Evolutionary conservation across 2,329 filamentous ascomycete genomes (phyloP), one percentile per base, ranked within the genome.

Genomic region (Sarocladium oryzae): DNA sequence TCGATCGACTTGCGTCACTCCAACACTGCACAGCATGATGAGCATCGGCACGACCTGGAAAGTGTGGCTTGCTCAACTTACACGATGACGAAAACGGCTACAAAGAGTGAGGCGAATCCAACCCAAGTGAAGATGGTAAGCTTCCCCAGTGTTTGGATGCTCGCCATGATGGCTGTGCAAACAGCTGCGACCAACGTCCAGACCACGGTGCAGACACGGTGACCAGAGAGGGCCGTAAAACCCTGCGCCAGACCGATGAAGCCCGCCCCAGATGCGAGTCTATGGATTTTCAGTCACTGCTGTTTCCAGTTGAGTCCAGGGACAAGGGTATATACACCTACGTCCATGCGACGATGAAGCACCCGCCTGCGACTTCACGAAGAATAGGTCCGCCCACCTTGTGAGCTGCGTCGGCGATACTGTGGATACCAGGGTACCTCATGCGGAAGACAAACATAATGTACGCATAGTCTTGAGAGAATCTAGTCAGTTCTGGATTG

Each of bases 121-220:
- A 62, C 38, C 62, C 63, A 66, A 6, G 61, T 60, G 3, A 66
- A 54, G 55, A 62, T 63, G 8, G 57, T 60, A 11, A 66, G 52
- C 16, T 56, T 59, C 7, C 59, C 58, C 10, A 66, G 55, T 0
- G 61, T 64, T 18, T 54, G 61, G 26, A 64, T 59, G 46, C 60
- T 63, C 2, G 63, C 62, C 10, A 66, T 52, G 30, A 61, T 26
- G 7, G 56, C 60, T 2, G 58, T 60, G 45, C 56, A 58, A 15
- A 58, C 40, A 13, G 58, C 56, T 10, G 60, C 60, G 20, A 61
- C 51, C 23, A 59, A 41, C 9, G 60, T 59, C 56, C 57, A 61
- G 8, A 58, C 53, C 8, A 59, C 51, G 6, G 51, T 59, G 52
- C 60, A 61, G 10, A 56, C 55, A 9, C 55, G 50, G 26, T 50